These are phyloP conservation scores for Dendrobium chrysotoxum DNA, from an alignment of 106 monocot species.

Conservation along the genomic window DNA sequence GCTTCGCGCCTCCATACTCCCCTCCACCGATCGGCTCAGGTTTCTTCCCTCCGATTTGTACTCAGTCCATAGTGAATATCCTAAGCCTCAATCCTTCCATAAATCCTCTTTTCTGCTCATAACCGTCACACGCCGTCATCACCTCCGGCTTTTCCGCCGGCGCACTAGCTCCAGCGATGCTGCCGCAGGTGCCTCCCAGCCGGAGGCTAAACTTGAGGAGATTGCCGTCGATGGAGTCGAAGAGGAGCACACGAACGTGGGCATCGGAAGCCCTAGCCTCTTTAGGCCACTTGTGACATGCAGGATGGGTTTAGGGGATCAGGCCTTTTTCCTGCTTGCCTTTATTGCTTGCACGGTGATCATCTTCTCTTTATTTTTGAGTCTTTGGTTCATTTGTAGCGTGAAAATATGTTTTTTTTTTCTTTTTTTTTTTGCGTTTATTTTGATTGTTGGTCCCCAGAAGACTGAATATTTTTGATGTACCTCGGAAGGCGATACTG, in stretches of 20 bases:
- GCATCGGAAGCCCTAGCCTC: constrained; percentile 27
- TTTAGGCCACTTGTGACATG: constrained; percentile 12
- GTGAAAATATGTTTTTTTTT: background rate
- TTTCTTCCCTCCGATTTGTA: background rate
- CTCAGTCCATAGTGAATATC: background rate
- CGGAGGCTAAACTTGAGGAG: background rate
- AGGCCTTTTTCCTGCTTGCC: constrained; percentile 59
- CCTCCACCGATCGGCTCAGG: background rate
- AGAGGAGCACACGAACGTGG: constrained; percentile 17
- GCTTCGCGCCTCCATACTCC: background rate
- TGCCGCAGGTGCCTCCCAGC: no score
- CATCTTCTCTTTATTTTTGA: background rate
- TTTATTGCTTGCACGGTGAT: constrained; percentile 56
- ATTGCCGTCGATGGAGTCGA: constrained; percentile 1
- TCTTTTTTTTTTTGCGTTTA: background rate
- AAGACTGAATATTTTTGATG: no score
- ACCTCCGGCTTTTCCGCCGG: background rate
- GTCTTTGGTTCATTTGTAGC: background rate
- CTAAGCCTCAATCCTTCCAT: background rate
- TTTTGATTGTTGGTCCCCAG: background rate
- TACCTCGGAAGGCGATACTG: no score
- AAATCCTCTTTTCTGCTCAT: background rate
- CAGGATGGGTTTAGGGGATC: constrained; percentile 49
- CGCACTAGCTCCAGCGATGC: background rate
- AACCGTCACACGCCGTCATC: background rate